Base-by-base conservation (phyloP, 768 basidiomycete genomes). In the Amanita fuliginea region DNA sequence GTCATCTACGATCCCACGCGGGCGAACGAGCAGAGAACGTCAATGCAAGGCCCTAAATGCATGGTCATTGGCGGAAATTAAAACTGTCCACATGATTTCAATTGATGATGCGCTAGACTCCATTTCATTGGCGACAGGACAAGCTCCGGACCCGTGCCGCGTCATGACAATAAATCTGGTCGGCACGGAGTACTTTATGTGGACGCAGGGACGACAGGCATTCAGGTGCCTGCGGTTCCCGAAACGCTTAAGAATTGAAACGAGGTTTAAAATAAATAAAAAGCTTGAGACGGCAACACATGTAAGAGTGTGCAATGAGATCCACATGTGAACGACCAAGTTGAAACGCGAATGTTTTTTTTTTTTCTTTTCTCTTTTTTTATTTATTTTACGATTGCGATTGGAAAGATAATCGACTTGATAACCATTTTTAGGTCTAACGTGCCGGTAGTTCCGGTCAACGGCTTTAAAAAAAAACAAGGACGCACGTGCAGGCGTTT, bases 31-130 rank as follows among this genome's bases (percentile, higher is more conserved):
- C 13, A 43, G 14, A 30, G 14, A 42, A 42, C 10, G 22, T 24
- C 19, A 30, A 24, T 42, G 22, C 4, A 42, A 28, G 24, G 42
- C 42, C 42, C 28, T 30, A 10, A 26, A 6, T 30, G 10, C 18
- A 42, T 42, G 22, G 42, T 16, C 26, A 9, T 43, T 18, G 42
- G 26, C 42, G 42, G 42, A 43, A 43, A 43, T 43, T 43, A 43
- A 43, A 22, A 24, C 8, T 28, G 42, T 16, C 28, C 42, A 28
- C 42, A 43, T 42, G 41, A 21, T 42, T 22, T 22, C 21, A 42
- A 42, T n/a, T n/a, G n/a, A 42, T 41, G 16, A 24, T 42, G 10
- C 19, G 10, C 19, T 22, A n/a, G 28, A 28, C n/a, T 28, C 26
- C 10, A 26, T n/a, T 14, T 28, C 26, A 19, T n/a, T 4, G 42